Evolutionary conservation across 1,139 yeast species (phyloP), one percentile per base, ranked within the genome.

Genomic region (Yamadazyma buinensis): DNA sequence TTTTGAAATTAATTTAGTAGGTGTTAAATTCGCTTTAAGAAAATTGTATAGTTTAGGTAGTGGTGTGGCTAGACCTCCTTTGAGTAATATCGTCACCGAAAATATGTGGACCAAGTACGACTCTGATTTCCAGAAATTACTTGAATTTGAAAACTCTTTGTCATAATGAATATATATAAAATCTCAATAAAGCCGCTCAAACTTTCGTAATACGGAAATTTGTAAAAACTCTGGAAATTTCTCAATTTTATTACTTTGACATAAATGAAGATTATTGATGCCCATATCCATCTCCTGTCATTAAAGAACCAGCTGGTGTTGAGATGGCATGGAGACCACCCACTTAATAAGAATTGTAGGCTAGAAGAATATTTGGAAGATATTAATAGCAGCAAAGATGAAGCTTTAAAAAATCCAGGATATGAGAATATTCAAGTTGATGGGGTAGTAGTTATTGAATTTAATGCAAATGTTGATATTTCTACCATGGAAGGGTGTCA

Each of bases 1-100:
- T 19, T 61, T 54, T 26, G 61, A 57, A 30, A 52, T 59, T 31
- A 72, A 74, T 35, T 69, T 72, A 23, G 58, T 67, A 31, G 77
- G 76, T n/a, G 64, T 68, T 40, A 71, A 72, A 48, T 56, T 48
- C 31, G 49, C 57, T 11, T 39, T 54, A 31, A 38, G 49, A 15
- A 26, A 41, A 21, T 23, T 49, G 23, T 39, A 50, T 33, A 51
- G 51, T 1, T 44, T 42, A 25, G 59, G 59, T 9, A 38, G 38
- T 46, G 34, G 43, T 13, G 34, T 43, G 3, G 59, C 55, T 3
- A 39, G 49, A 34, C 47, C 49, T 13, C 49, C 49, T 22, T 46
- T 47, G 28, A 44, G 27, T 36, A 38, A 46, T 18, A 31, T 29
- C 8, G 38, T 47, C 15, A 38, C 33, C 18, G 28, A 27, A 5